A percentile compares a stretch with the other conserved stretches of the same genome.
Evolutionary conservation across 495 filamentous ascomycete genomes (phyloP).

Genomic region (Penicillium maclennaniae): DNA sequence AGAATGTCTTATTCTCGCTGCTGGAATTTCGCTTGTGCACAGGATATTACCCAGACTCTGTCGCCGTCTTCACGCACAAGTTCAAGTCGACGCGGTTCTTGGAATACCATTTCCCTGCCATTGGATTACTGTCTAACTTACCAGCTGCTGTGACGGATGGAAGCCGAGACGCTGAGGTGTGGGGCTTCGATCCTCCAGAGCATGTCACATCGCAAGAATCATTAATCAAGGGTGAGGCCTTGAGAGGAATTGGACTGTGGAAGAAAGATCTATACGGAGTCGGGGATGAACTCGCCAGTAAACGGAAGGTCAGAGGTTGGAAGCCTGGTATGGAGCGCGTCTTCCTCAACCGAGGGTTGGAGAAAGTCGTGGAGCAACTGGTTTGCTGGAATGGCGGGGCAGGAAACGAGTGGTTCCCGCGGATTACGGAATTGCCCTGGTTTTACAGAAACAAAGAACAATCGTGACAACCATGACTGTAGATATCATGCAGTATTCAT

Average conservation of each 20-base stretch:
- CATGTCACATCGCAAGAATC: conserved; percentile 45
- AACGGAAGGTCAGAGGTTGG: conserved; percentile 43
- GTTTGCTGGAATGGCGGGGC: conserved; percentile 37
- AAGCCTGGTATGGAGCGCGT: conserved; percentile 19
- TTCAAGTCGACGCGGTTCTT: conserved; percentile 70
- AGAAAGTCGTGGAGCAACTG: conserved; percentile 32
- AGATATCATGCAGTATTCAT: conserved; percentile 11
- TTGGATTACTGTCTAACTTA: conserved; percentile 42
- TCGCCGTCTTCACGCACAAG: conserved; percentile 70
- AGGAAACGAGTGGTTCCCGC: conserved; percentile 35
- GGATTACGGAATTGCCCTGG: conserved; percentile 41
- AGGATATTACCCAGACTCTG: conserved; percentile 29
- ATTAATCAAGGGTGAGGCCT: conserved; percentile 38
- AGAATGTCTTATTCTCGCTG: conserved; percentile 71
- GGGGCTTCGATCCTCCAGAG: conserved; percentile 69
- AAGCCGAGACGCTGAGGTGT: conserved; percentile 42
- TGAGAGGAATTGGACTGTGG: conserved; percentile 44
- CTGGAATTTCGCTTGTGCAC: conserved; percentile 51
- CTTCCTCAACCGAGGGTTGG: conserved; percentile 26
- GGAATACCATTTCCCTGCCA: conserved; percentile 61
- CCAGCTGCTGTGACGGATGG: conserved; percentile 7
- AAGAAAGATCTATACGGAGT: conserved; percentile 43
- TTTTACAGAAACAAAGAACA: conserved; percentile 10
- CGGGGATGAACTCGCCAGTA: conserved; percentile 29
- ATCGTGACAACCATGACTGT: neutral